Evolutionary conservation across 306 rosid genomes (phyloP).

Genomic region (Calophaca sinica): DNA sequence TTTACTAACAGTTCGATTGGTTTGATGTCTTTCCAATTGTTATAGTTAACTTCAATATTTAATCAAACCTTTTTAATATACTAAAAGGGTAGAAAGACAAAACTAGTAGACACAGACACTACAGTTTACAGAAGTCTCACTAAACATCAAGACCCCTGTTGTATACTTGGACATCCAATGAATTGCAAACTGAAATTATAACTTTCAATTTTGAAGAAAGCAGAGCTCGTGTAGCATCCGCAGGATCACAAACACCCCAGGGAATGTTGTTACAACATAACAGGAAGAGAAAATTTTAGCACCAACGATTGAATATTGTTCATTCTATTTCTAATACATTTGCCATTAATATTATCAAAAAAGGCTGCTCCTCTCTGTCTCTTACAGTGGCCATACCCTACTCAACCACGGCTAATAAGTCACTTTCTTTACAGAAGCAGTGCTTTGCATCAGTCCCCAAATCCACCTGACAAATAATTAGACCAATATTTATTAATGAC

Average conservation of each 20-base stretch:
- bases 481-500: neutral
- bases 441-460: slow-evolving; percentile 80
- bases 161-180: neutral
- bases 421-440: slow-evolving; percentile 87
- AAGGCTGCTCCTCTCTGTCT: neutral
- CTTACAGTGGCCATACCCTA: slow-evolving; percentile 42
- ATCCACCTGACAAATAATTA: slow-evolving; percentile 75
- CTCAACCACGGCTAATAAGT: slow-evolving; percentile 85
- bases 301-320: slow-evolving; percentile 7
- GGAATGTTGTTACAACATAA: neutral
- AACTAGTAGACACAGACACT: too few species aligned
- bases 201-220: neutral
- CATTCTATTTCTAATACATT: slow-evolving; percentile 25
- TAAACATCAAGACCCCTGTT: too few species aligned
- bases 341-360: slow-evolving; percentile 4
- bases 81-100: too few species aligned
- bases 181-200: neutral
- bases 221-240: neutral
- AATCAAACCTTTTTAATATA: too few species aligned
- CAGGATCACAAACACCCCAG: neutral
- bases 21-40: too few species aligned
- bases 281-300: neutral
- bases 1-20: too few species aligned
- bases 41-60: too few species aligned
- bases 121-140: too few species aligned